These are phyloP conservation scores for Monosporascus sp. DNA, from an alignment of 2,329 filamentous ascomycete species.

Conservation along the genomic window DNA sequence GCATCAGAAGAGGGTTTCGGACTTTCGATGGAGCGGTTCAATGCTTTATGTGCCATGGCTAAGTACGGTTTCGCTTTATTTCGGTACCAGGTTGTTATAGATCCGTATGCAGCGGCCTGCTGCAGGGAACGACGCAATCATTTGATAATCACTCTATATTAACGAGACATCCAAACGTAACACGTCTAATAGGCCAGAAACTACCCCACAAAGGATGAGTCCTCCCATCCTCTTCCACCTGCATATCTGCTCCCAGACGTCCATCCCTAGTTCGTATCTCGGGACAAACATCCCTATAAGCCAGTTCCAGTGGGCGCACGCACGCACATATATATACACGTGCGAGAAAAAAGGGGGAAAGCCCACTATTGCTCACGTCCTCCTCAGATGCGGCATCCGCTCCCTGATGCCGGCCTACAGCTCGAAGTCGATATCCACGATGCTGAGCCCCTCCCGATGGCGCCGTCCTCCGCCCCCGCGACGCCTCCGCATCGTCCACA, in stretches of 20 bases:
- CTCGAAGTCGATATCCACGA: conserved; percentile 43
- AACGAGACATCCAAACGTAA: too few species aligned
- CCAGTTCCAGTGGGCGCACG: neutral
- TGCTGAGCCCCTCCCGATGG: conserved; percentile 42
- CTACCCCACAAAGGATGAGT: too few species aligned
- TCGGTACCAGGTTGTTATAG: too few species aligned
- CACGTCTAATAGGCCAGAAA: too few species aligned
- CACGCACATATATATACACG: neutral
- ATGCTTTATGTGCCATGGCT: too few species aligned
- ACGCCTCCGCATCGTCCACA: conserved; percentile 3
- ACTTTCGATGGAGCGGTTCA: too few species aligned
- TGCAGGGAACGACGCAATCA: conserved; percentile 5
- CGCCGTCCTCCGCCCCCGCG: conserved; percentile 22
- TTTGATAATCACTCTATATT: neutral
- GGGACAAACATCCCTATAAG: conserved; percentile 21
- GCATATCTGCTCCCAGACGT: too few species aligned
- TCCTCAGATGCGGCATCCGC: conserved; percentile 46
- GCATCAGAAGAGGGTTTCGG: too few species aligned
- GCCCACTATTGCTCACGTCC: conserved; percentile 38
- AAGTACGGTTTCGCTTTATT: too few species aligned
- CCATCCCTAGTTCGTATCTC: conserved; percentile 6
- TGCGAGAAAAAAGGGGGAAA: neutral
- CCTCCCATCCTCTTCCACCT: too few species aligned
- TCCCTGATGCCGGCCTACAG: conserved; percentile 42
- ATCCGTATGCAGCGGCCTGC: neutral